phyloP scores from a whole-genome alignment of 495 filamentous ascomycete species.

The Evernia prunastri region DNA sequence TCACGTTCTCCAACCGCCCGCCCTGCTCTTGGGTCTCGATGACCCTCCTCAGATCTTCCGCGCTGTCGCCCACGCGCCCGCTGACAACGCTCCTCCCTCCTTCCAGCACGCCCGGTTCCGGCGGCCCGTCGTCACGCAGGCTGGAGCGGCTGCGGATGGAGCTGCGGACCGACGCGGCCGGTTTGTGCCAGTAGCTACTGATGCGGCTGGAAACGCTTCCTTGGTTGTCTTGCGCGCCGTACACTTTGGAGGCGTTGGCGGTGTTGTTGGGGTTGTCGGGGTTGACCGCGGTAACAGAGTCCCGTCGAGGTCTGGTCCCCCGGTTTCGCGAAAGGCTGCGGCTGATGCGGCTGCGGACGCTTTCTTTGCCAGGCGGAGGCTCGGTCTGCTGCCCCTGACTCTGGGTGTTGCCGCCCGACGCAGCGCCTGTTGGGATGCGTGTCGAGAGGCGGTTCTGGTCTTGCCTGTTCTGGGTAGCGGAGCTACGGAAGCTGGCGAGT shows the following conservation, averaged over 20 bases:
- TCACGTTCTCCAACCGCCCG: constrained; percentile 74
- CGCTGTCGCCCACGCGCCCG: constrained; percentile 48
- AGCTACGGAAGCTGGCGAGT: constrained; percentile 76
- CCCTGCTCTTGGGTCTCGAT: constrained; percentile 61
- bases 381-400: constrained; percentile 12
- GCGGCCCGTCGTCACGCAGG: constrained; percentile 21
- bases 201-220: constrained; percentile 14
- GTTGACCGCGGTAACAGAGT: neutral
- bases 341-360: constrained; percentile 18
- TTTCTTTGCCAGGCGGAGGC: neutral
- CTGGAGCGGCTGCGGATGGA: constrained; percentile 27
- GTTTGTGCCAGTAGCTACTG: constrained; percentile 10
- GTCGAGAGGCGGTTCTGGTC: constrained; percentile 10
- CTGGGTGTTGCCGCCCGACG: constrained; percentile 5
- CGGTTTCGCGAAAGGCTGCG: constrained; percentile 22
- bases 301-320: constrained; percentile 2
- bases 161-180: constrained; percentile 17
- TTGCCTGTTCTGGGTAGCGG: constrained; percentile 48
- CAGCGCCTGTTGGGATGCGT: constrained; percentile 9
- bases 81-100: constrained; percentile 37
- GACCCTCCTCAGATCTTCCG: constrained; percentile 69
- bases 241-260: neutral
- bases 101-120: constrained; percentile 37
- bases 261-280: neutral
- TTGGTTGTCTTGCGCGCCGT: constrained; percentile 1